These are phyloP conservation scores for Plantago lanceolata DNA, from an alignment of 305 asterid species.

Conservation along the genomic window DNA sequence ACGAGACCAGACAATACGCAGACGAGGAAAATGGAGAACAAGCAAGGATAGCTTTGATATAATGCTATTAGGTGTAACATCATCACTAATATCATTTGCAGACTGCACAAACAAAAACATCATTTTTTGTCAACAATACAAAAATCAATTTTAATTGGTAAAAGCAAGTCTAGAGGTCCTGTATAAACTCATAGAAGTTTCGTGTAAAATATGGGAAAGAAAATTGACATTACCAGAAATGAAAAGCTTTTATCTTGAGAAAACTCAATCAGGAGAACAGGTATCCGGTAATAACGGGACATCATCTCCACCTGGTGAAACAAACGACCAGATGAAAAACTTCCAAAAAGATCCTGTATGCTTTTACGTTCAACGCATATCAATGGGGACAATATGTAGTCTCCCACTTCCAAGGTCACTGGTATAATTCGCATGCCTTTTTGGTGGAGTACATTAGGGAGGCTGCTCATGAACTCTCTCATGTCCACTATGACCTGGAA, in stretches of 20 bases:
- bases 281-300: slow-evolving; percentile 89
- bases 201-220: neutral
- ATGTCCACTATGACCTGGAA: slow-evolving; percentile 90
- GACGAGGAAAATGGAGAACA: slow-evolving; percentile 95
- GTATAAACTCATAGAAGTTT: neutral
- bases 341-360: slow-evolving; percentile 80
- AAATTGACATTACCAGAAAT: slow-evolving; percentile 58
- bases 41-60: slow-evolving; percentile 94
- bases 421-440: slow-evolving; percentile 89
- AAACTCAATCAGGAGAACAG: slow-evolving; percentile 94
- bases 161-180: neutral
- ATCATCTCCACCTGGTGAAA: slow-evolving; percentile 96
- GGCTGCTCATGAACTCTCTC: slow-evolving; percentile 99
- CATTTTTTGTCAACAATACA: slow-evolving; percentile 16
- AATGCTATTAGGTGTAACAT: slow-evolving; percentile 77
- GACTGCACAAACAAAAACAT: slow-evolving; percentile 53
- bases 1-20: slow-evolving; percentile 93
- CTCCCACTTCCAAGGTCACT: slow-evolving; percentile 95
- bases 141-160: slow-evolving; percentile 6
- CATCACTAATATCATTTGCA: slow-evolving; percentile 82
- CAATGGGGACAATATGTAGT: slow-evolving; percentile 85
- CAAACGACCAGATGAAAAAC: slow-evolving; percentile 93
- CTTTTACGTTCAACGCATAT: slow-evolving; percentile 95
- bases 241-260: slow-evolving; percentile 98
- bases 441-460: slow-evolving; percentile 91